Evolutionary conservation across 768 basidiomycete species (phyloP).

Genomic region (Lanmaoa pseudosensibilis): DNA sequence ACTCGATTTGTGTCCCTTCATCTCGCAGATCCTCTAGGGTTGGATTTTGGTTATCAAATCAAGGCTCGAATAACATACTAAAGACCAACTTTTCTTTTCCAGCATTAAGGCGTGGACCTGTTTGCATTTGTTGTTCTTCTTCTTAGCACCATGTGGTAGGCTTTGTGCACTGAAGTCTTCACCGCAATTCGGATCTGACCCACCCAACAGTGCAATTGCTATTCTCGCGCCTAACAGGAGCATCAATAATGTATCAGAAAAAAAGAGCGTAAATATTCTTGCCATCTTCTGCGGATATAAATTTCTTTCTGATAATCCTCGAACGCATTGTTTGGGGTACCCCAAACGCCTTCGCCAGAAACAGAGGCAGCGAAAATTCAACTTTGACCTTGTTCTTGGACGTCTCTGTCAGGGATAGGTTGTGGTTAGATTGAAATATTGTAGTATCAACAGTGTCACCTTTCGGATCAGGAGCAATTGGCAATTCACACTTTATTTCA

Average conservation of each 20-base stretch:
- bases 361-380: not conserved
- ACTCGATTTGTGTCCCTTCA: not conserved
- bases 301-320: not conserved
- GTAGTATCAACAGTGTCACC: not conserved
- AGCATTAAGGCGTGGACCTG: conserved; percentile 4
- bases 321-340: not conserved
- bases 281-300: conserved; percentile 1
- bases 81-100: not conserved
- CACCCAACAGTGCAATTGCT: not conserved
- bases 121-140: conserved; percentile 4
- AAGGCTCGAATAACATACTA: too few species aligned
- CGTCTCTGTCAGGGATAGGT: not conserved
- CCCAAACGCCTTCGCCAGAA: not conserved
- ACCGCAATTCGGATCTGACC: too few species aligned
- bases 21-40: not conserved
- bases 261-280: not conserved
- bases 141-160: not conserved
- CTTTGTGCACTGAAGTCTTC: not conserved
- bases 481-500: not conserved
- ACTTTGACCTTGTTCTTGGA: not conserved
- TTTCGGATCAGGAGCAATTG: not conserved
- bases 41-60: not conserved
- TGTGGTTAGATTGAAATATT: not conserved
- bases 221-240: not conserved
- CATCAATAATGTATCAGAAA: not conserved